Evolutionary conservation across 2,329 filamentous ascomycete genomes (phyloP).

Genomic region (Fusarium sp.): DNA sequence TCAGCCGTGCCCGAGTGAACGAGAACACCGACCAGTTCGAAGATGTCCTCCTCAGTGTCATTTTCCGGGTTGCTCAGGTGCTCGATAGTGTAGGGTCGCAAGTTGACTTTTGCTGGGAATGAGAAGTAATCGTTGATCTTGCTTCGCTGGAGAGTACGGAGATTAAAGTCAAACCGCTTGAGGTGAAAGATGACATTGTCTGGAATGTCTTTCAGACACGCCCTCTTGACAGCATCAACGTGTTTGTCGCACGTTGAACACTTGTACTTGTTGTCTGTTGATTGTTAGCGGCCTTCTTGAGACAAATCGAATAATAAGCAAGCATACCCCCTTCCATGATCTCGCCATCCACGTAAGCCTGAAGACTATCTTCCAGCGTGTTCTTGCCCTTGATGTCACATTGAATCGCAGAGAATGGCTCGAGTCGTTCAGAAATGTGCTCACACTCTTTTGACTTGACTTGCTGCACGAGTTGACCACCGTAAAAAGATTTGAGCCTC

Average conservation of each 20-base stretch:
- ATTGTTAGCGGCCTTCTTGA: constrained; percentile 11
- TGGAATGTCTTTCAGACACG: constrained; percentile 91
- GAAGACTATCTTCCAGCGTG: constrained; percentile 85
- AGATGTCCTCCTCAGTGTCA: constrained; percentile 75
- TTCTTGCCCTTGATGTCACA: constrained; percentile 96
- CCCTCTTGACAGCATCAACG: constrained; percentile 92
- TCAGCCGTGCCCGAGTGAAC: constrained; percentile 94
- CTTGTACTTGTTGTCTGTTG: constrained; percentile 94
- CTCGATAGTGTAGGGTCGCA: constrained; percentile 91
- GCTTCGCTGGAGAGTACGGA: constrained; percentile 80
- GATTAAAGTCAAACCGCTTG: constrained; percentile 87
- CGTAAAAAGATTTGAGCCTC: constrained; percentile 84
- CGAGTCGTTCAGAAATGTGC: constrained; percentile 90
- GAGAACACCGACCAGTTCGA: constrained; percentile 94
- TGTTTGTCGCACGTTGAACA: constrained; percentile 90
- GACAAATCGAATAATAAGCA: background rate
- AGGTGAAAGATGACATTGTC: constrained; percentile 96
- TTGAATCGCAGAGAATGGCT: constrained; percentile 94
- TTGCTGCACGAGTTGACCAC: constrained; percentile 91
- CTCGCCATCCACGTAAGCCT: constrained; percentile 96
- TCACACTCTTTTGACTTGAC: constrained; percentile 95
- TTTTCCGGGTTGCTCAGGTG: constrained; percentile 75
- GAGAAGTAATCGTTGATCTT: constrained; percentile 97
- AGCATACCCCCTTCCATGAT: constrained; percentile 86
- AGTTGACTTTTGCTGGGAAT: constrained; percentile 86